These are phyloP conservation scores for Hymenoscyphus occultus DNA, from an alignment of 2,329 filamentous ascomycete species.

Conservation along the genomic window DNA sequence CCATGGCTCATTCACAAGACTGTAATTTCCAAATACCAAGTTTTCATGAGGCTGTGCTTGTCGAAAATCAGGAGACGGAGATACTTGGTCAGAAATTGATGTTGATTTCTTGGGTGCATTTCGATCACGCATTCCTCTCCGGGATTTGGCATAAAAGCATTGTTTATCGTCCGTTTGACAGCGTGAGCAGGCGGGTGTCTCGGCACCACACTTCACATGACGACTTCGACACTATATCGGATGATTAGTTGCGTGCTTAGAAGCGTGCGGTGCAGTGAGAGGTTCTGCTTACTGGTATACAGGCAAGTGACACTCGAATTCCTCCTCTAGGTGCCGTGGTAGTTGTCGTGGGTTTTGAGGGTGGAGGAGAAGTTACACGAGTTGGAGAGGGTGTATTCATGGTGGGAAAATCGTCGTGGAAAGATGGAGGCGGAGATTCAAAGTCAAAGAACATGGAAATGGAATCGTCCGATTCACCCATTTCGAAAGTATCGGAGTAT, in stretches of 20 bases:
- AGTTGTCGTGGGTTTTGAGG: constrained; percentile 12
- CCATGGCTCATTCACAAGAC: constrained; percentile 4
- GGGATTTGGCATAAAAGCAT: constrained; percentile 48
- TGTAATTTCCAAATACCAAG: background rate
- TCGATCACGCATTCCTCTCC: constrained; percentile 41
- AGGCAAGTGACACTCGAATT: constrained; percentile 44
- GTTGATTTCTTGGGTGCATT: constrained; percentile 24
- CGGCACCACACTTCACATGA: constrained; percentile 47
- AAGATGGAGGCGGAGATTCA: constrained; percentile 14
- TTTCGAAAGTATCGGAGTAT: background rate
- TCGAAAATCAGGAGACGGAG: constrained; percentile 9
- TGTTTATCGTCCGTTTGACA: constrained; percentile 42
- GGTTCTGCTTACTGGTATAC: constrained; percentile 41
- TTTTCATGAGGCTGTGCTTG: background rate
- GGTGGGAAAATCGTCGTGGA: constrained; percentile 6
- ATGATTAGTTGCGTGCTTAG: constrained; percentile 42
- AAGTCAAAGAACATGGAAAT: constrained; percentile 28
- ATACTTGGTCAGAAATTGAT: constrained; percentile 13
- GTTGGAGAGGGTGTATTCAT: constrained; percentile 7
- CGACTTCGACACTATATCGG: constrained; percentile 37
- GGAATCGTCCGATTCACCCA: constrained; percentile 14
- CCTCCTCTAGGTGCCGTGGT: constrained; percentile 21
- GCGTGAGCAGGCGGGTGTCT: constrained; percentile 42
- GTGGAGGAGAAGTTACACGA: background rate
- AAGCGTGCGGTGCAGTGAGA: constrained; percentile 36